A percentile compares a stretch with the other conserved stretches of the same genome.
Conservation (phyloP, 306 rosid species). For the Styphnolobium japonicum region DNA sequence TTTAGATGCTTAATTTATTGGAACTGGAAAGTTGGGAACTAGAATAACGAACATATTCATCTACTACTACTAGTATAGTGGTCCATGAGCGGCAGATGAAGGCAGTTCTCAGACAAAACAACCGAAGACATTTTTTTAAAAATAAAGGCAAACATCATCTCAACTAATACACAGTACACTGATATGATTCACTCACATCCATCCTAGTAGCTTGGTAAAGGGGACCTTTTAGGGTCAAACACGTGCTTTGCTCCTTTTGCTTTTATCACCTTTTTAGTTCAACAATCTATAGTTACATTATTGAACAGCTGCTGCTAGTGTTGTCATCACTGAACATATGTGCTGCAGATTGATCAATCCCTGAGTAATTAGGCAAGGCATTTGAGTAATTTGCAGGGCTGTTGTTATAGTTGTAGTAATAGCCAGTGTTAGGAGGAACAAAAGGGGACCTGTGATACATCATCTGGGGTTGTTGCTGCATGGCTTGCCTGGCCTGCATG, state of each 20-base stretch:
- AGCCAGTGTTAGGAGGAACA: constrained; percentile 75
- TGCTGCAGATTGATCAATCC: constrained; percentile 48
- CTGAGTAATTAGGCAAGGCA: constrained; percentile 35
- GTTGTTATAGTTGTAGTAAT: constrained; percentile 53
- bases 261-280: neutral
- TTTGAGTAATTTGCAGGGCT: constrained; percentile 40
- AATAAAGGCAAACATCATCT: constrained; percentile 28
- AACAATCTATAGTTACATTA: constrained; percentile 56
- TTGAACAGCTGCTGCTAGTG: constrained; percentile 64
- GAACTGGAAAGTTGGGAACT: neutral
- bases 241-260: neutral
- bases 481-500: constrained; percentile 56
- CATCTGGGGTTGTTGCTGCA: constrained; percentile 80
- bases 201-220: constrained; percentile 22
- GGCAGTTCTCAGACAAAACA: constrained; percentile 2
- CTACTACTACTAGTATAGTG: too few species aligned
- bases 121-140: neutral
- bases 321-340: constrained; percentile 86
- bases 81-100: too few species aligned
- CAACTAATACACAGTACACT: constrained; percentile 26
- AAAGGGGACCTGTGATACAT: constrained; percentile 79
- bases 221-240: constrained; percentile 30
- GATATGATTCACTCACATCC: constrained; percentile 25
- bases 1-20: neutral
- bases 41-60: neutral